Evolutionary conservation across 2,329 filamentous ascomycete species (phyloP).

Genomic region (Pseudomassariella vexata): DNA sequence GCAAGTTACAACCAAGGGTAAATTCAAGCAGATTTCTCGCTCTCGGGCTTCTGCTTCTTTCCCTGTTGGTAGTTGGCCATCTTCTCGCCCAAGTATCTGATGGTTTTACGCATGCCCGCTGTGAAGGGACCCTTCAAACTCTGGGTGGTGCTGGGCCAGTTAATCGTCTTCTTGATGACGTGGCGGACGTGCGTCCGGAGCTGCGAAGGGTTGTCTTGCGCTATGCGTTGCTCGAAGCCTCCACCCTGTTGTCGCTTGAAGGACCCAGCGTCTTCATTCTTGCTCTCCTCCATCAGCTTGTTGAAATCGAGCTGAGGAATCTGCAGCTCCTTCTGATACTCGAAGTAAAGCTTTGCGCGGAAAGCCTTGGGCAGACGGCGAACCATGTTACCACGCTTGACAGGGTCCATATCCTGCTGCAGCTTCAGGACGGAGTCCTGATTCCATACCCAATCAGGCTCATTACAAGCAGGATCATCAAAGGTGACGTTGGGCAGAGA

Average conservation of each 20-base stretch:
- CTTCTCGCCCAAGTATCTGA: constrained; percentile 81
- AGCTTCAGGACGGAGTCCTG: constrained; percentile 60
- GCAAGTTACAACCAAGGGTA: too few species aligned
- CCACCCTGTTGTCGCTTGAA: constrained; percentile 74
- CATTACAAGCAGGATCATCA: constrained; percentile 54
- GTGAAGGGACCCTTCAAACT: constrained; percentile 80
- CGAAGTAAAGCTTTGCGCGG: constrained; percentile 84
- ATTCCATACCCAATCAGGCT: constrained; percentile 59
- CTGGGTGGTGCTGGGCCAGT: constrained; percentile 87
- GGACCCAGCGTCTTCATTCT: constrained; percentile 61
- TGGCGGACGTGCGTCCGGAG: constrained; percentile 65
- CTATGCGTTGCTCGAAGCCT: constrained; percentile 81
- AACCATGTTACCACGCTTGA: constrained; percentile 93
- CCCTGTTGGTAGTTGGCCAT: constrained; percentile 56
- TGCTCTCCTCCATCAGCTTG: constrained; percentile 72
- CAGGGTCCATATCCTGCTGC: constrained; percentile 85
- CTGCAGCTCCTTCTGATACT: constrained; percentile 84
- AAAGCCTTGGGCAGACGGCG: constrained; percentile 82
- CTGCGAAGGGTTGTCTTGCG: constrained; percentile 58
- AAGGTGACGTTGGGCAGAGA: constrained; percentile 86
- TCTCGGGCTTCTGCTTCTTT: constrained; percentile 18
- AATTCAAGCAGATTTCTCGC: constrained; percentile 12
- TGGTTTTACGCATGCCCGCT: constrained; percentile 63
- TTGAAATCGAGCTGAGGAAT: constrained; percentile 82
- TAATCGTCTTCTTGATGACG: constrained; percentile 81